A percentile compares a stretch with the other conserved stretches of the same genome.
Conservation (phyloP, 176 grass and related monocot genomes). For the Neostapfia colusana region DNA sequence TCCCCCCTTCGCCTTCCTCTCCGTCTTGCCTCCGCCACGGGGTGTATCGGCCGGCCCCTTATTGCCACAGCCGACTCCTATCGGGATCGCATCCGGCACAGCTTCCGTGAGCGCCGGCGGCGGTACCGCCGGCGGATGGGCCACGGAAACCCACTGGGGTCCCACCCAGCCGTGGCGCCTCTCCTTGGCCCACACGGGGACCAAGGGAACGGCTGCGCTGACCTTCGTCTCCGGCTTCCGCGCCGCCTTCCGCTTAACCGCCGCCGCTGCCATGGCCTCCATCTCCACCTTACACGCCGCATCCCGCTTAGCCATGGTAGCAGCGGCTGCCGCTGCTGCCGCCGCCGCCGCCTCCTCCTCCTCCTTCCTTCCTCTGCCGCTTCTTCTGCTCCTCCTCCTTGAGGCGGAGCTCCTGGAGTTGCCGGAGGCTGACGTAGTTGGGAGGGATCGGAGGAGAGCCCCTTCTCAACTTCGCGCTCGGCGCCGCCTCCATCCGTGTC, state of each 20-base stretch:
- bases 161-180: not conserved
- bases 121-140: not conserved
- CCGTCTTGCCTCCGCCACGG: conserved; percentile 9
- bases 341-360: too few species aligned
- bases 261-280: not conserved
- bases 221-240: not conserved
- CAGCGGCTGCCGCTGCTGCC: too few species aligned
- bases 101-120: not conserved
- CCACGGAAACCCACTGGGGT: conserved; percentile 17
- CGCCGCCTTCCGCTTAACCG: not conserved
- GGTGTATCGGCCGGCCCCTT: not conserved
- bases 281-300: too few species aligned
- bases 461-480: conserved; percentile 13
- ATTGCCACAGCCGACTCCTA: not conserved
- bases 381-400: conserved; percentile 42
- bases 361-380: not conserved
- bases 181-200: not conserved
- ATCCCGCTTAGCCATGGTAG: too few species aligned
- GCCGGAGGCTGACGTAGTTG: conserved; percentile 53
- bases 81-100: not conserved
- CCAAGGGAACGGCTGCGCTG: not conserved
- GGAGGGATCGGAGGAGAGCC: conserved; percentile 40
- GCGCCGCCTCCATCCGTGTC: conserved; percentile 37
- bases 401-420: conserved; percentile 44
- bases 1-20: conserved; percentile 7